phyloP scores from a whole-genome alignment of 306 rosid species.

The Citrullus colocynthis region DNA sequence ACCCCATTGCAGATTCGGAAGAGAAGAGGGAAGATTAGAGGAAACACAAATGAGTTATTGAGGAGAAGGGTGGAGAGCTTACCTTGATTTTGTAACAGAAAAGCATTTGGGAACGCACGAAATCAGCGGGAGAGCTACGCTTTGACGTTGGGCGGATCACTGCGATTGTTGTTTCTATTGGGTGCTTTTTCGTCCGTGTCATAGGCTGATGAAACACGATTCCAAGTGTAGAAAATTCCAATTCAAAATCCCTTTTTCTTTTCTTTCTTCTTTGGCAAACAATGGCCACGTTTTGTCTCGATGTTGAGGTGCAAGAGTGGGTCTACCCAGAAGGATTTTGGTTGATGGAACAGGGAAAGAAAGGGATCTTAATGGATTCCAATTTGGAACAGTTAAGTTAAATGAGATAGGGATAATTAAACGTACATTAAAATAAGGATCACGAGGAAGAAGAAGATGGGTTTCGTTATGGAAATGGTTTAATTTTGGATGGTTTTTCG shows the following conservation, averaged over 20 bases:
- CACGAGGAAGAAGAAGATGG: too few relatives aligned
- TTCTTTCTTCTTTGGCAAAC: not conserved
- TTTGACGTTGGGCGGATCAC: constrained; percentile 11
- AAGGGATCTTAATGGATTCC: constrained; percentile 7
- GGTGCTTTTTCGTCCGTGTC: constrained; percentile 26
- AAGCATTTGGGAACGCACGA: constrained; percentile 2
- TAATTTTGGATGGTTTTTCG: too few relatives aligned
- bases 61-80: constrained; percentile 9
- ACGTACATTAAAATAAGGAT: too few relatives aligned
- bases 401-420: not conserved
- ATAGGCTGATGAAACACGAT: constrained; percentile 12
- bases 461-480: too few relatives aligned
- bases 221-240: constrained; percentile 17
- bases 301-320: constrained; percentile 15
- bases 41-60: not conserved
- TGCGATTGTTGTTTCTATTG: constrained; percentile 3
- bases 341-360: not conserved
- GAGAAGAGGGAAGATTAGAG: not conserved
- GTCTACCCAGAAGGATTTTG: not conserved
- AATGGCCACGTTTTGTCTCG: constrained; percentile 11
- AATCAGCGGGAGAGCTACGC: constrained; percentile 16
- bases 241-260: not conserved
- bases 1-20: not conserved
- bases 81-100: constrained; percentile 1
- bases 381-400: not conserved